Conservation (phyloP, 768 basidiomycete species). For the Termitomyces sp. region DNA sequence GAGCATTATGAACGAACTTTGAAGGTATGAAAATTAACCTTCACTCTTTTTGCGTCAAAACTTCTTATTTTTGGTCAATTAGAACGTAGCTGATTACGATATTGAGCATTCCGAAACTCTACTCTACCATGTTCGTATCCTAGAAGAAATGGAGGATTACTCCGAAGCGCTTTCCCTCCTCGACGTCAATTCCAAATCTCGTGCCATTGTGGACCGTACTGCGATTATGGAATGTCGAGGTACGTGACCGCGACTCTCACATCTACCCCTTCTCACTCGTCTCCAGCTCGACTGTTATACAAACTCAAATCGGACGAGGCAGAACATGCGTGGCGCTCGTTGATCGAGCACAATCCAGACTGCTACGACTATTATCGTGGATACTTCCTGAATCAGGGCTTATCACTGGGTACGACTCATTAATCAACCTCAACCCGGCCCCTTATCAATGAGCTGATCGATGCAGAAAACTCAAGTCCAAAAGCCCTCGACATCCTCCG, state of each 20-base stretch:
- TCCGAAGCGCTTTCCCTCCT: conserved; percentile 56
- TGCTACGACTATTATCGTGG: conserved; percentile 74
- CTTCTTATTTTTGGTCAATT: neutral
- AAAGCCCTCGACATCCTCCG: conserved; percentile 54
- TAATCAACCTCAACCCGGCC: neutral
- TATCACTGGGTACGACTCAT: conserved; percentile 52
- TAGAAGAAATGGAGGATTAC: conserved; percentile 68
- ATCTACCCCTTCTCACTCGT: conserved; percentile 3
- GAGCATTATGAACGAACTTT: conserved; percentile 66
- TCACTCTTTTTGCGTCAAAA: neutral
- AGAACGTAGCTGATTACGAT: conserved; percentile 78
- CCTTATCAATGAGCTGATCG: conserved; percentile 23
- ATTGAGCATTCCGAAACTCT: conserved; percentile 80
- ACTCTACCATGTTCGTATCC: conserved; percentile 66
- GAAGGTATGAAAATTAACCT: conserved; percentile 44
- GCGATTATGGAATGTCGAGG: conserved; percentile 66
- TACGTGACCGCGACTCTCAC: conserved; percentile 19
- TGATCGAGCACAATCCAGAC: conserved; percentile 86
- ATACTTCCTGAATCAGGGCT: conserved; percentile 59
- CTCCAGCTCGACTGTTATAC: conserved; percentile 70
- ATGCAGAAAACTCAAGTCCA: conserved; percentile 42
- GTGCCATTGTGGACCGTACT: conserved; percentile 65
- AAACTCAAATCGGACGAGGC: conserved; percentile 66
- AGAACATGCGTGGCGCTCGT: conserved; percentile 69
- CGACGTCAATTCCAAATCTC: conserved; percentile 57